Conservation (phyloP, 768 basidiomycete genomes). For the Trametes punicea region DNA sequence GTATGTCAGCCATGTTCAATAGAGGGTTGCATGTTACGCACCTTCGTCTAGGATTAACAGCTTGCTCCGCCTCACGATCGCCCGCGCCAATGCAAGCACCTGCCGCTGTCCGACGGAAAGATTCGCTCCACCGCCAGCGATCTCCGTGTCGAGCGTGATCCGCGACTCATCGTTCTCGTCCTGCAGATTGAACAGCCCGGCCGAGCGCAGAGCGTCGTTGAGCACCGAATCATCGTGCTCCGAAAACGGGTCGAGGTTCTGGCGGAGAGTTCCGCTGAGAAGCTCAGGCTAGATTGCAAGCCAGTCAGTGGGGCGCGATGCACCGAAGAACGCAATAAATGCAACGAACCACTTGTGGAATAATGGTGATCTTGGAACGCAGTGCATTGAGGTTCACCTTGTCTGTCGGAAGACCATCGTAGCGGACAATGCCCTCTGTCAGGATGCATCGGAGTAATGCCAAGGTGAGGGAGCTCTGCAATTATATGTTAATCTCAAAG, state of each 20-base stretch:
- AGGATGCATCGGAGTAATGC: conserved; percentile 52
- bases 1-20: not conserved
- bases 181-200: conserved; percentile 44
- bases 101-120: conserved; percentile 56
- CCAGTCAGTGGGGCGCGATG: not conserved
- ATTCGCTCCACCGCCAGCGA: conserved; percentile 43
- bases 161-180: conserved; percentile 31
- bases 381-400: conserved; percentile 50
- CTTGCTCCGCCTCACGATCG: conserved; percentile 52
- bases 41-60: conserved; percentile 57
- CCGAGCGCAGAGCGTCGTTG: conserved; percentile 45
- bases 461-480: conserved; percentile 45
- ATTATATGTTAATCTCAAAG: not conserved
- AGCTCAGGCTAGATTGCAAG: conserved; percentile 39
- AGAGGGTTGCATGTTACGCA: conserved; percentile 23
- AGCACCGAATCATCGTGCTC: conserved; percentile 51
- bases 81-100: conserved; percentile 55
- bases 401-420: conserved; percentile 44
- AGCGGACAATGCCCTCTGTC: conserved; percentile 45
- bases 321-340: not conserved
- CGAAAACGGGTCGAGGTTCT: conserved; percentile 56
- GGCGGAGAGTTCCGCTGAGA: conserved; percentile 51
- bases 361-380: conserved; percentile 52
- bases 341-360: conserved; percentile 49
- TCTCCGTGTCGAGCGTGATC: conserved; percentile 41